Conservation (phyloP, 306 rosid genomes). For the Dryas drummondii region DNA sequence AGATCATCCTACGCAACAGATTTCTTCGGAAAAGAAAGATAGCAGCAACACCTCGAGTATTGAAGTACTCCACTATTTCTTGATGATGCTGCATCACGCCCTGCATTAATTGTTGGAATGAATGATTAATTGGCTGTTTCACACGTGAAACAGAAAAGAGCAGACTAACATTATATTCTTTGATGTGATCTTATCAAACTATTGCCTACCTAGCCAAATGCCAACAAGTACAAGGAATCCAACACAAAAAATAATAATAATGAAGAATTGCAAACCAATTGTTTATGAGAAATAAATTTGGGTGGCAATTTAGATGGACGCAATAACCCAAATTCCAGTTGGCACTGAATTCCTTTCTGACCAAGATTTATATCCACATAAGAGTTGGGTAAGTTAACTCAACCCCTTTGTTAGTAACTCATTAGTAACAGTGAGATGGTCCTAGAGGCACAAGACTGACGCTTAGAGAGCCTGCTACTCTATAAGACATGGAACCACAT, state of each 20-base stretch:
- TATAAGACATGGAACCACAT: neutral
- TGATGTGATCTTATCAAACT: neutral
- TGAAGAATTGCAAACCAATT: neutral
- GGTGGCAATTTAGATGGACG: neutral
- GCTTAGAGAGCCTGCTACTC: neutral
- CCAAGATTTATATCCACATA: neutral
- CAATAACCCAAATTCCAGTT: neutral
- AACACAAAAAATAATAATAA: neutral
- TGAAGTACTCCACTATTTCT: conserved; percentile 74
- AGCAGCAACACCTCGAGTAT: conserved; percentile 65
- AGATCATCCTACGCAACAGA: conserved; percentile 90
- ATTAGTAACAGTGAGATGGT: neutral
- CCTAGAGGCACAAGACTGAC: neutral
- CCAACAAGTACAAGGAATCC: neutral
- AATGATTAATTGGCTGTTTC: neutral
- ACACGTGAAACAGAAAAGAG: neutral
- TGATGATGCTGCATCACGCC: conserved; percentile 88
- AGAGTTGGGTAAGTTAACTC: neutral
- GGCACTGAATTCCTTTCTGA: neutral
- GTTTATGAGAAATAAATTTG: neutral
- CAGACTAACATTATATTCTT: neutral
- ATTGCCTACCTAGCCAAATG: neutral
- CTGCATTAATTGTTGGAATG: conserved; percentile 42
- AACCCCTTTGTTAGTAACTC: neutral
- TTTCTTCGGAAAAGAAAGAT: conserved; percentile 95